Conservation (phyloP, 2,329 filamentous ascomycete species). For the Ophiocordyceps australis region DNA sequence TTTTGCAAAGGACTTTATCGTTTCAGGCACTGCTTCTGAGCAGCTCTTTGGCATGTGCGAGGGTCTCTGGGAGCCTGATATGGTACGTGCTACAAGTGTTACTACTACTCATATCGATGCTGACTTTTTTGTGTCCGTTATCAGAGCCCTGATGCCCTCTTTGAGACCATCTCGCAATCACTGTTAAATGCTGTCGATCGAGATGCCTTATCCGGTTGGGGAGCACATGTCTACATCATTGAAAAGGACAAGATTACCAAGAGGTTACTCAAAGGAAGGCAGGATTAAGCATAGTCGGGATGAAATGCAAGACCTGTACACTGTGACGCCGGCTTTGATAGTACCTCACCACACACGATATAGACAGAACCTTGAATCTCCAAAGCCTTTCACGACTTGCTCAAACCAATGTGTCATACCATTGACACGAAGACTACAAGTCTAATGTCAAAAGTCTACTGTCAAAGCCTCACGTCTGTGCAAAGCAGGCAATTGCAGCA, state of each 20-base stretch:
- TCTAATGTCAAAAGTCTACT: too few relatives aligned
- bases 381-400: too few relatives aligned
- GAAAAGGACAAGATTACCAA: slow-evolving; percentile 99
- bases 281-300: slow-evolving; percentile 43
- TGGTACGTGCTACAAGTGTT: slow-evolving; percentile 55
- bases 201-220: slow-evolving; percentile 94
- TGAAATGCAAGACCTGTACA: background rate
- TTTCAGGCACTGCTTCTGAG: slow-evolving; percentile 87
- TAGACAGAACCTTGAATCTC: too few relatives aligned
- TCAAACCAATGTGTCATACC: too few relatives aligned
- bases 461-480: too few relatives aligned
- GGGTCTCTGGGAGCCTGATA: slow-evolving; percentile 90
- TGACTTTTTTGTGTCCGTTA: background rate
- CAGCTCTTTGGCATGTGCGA: slow-evolving; percentile 99
- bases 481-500: too few relatives aligned
- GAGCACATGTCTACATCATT: slow-evolving; percentile 97
- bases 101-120: background rate
- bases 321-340: background rate
- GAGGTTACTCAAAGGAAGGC: slow-evolving; percentile 91
- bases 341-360: too few relatives aligned
- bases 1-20: slow-evolving; percentile 98
- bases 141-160: slow-evolving; percentile 79
- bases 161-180: slow-evolving; percentile 95
- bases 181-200: slow-evolving; percentile 90
- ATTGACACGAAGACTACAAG: too few relatives aligned